A percentile compares a stretch with the other conserved stretches of the same genome.
Evolutionary conservation across 2,329 filamentous ascomycete species (phyloP).

Genomic region (Colletotrichum sp.): DNA sequence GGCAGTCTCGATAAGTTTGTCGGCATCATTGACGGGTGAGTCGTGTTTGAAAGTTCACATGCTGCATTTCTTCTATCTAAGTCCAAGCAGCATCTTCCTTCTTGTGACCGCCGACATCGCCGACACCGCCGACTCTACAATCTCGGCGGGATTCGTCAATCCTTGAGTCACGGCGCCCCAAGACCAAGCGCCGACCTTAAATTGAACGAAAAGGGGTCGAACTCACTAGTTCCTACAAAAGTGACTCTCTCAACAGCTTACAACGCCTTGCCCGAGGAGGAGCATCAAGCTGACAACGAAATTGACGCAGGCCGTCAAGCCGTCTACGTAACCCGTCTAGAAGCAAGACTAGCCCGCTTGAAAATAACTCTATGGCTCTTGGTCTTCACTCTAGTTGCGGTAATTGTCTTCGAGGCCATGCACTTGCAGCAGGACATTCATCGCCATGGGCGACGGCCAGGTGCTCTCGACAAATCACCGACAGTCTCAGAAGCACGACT

Average conservation of each 20-base stretch:
- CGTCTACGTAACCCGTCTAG: background rate
- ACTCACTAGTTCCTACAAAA: fast-evolving
- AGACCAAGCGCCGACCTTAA: background rate
- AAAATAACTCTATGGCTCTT: background rate
- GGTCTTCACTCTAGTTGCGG: background rate
- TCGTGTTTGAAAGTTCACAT: background rate
- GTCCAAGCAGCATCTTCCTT: background rate
- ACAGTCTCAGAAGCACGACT: background rate
- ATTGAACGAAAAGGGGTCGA: background rate
- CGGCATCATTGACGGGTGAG: background rate
- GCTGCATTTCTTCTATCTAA: fast-evolving
- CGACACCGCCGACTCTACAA: background rate
- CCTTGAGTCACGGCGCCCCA: background rate
- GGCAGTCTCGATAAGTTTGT: background rate
- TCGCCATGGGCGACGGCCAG: fast-evolving
- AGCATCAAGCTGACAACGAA: background rate
- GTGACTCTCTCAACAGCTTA: background rate
- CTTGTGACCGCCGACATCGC: background rate
- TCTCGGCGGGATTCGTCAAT: background rate
- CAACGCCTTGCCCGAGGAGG: background rate
- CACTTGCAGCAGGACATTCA: background rate
- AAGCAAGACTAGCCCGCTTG: background rate
- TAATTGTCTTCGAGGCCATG: background rate
- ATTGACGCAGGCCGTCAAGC: background rate
- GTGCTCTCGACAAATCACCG: background rate